phyloP scores from a whole-genome alignment of 2,329 filamentous ascomycete species.

The Knoxdaviesia capensis region DNA sequence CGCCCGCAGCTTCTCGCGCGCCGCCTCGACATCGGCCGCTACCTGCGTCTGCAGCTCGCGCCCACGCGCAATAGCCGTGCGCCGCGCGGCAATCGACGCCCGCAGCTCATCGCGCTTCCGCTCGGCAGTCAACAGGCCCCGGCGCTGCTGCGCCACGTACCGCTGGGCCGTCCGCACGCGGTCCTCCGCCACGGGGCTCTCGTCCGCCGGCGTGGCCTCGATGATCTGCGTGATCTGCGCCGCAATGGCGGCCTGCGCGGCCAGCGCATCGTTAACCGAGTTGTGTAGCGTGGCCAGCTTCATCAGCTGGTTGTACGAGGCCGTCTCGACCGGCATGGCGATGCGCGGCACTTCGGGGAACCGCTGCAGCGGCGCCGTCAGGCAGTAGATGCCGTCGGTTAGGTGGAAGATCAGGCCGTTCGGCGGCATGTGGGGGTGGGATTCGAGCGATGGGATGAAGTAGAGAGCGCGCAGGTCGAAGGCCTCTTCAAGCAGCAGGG shows the following conservation, averaged over 20 bases:
- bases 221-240: constrained; percentile 53
- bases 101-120: constrained; percentile 47
- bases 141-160: constrained; percentile 43
- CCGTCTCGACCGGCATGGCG: constrained; percentile 35
- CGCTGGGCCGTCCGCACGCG: constrained; percentile 24
- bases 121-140: constrained; percentile 39
- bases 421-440: constrained; percentile 46
- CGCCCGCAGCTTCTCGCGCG: constrained; percentile 34
- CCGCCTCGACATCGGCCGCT: constrained; percentile 39
- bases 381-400: constrained; percentile 67
- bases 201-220: constrained; percentile 17
- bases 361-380: constrained; percentile 19
- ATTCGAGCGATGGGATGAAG: constrained; percentile 53
- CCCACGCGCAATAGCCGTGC: constrained; percentile 46
- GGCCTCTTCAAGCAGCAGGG: constrained; percentile 48
- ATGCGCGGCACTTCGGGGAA: constrained; percentile 24
- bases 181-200: constrained; percentile 27
- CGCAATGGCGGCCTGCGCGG: constrained; percentile 53
- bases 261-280: constrained; percentile 75
- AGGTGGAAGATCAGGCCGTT: constrained; percentile 80
- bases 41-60: constrained; percentile 36
- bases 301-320: constrained; percentile 77
- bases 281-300: constrained; percentile 72
- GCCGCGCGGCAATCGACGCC: constrained; percentile 43
- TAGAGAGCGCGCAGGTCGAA: constrained; percentile 55